A percentile compares a stretch with the other conserved stretches of the same genome.
These are phyloP conservation scores for Kodamaea ohmeri DNA, from an alignment of 1,139 yeast genomes.

Conservation along the genomic window DNA sequence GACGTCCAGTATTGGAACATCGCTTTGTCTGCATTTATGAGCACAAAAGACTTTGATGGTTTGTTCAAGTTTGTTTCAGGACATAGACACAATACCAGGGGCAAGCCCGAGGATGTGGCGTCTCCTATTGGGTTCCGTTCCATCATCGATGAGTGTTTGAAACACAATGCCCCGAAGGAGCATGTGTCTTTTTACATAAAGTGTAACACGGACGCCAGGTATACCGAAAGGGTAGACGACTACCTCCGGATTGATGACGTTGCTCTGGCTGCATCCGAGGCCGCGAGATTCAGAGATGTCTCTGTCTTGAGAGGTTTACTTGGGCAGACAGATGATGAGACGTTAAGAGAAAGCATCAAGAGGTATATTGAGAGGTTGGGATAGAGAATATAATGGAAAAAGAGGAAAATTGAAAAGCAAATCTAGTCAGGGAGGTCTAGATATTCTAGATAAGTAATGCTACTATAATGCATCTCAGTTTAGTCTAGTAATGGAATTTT, in stretches of 20 bases:
- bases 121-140: slow-evolving; percentile 76
- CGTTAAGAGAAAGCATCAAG: slow-evolving; percentile 21
- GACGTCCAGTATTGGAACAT: slow-evolving; percentile 65
- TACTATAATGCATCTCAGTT: too few relatives aligned
- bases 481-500: too few relatives aligned
- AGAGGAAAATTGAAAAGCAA: too few relatives aligned
- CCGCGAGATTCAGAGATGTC: slow-evolving; percentile 53
- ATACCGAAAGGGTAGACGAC: slow-evolving; percentile 46
- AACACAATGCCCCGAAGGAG: slow-evolving; percentile 46
- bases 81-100: slow-evolving; percentile 19
- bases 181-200: slow-evolving; percentile 37
- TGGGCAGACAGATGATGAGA: slow-evolving; percentile 18
- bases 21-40: slow-evolving; percentile 53
- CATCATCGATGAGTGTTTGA: slow-evolving; percentile 53
- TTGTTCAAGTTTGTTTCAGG: slow-evolving; percentile 46
- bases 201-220: slow-evolving; percentile 31
- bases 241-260: slow-evolving; percentile 54
- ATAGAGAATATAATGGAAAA: slow-evolving; percentile 8
- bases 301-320: slow-evolving; percentile 37
- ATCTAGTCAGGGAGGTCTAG: too few relatives aligned
- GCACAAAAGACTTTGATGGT: slow-evolving; percentile 59
- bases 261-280: slow-evolving; percentile 59
- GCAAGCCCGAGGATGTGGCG: slow-evolving; percentile 6
- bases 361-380: slow-evolving; percentile 32
- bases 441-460: too few relatives aligned